phyloP scores from a whole-genome alignment of 768 basidiomycete genomes.

The Clitopilus hobsonii region DNA sequence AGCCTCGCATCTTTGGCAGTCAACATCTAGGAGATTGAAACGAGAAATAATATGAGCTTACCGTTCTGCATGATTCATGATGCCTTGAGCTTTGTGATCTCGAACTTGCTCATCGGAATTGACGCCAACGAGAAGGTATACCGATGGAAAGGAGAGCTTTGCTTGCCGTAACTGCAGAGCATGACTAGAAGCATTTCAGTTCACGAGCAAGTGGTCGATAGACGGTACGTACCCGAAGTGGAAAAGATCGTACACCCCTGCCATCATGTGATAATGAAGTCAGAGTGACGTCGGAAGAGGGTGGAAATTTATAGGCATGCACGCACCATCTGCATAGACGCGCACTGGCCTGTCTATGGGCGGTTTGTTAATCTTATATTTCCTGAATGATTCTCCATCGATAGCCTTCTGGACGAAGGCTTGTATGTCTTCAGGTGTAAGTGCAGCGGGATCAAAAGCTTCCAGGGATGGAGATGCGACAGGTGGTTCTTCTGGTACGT shows the following conservation, averaged over 20 bases:
- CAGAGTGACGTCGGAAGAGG: constrained; percentile 22
- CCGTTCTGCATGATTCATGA: constrained; percentile 82
- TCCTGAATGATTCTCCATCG: constrained; percentile 56
- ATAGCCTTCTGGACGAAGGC: constrained; percentile 74
- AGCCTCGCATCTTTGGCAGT: constrained; percentile 66
- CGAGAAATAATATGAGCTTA: constrained; percentile 1
- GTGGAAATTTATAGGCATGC: constrained; percentile 18
- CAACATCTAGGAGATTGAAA: neutral
- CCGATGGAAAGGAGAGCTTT: constrained; percentile 86
- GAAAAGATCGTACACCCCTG: constrained; percentile 95
- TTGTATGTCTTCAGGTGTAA: constrained; percentile 76
- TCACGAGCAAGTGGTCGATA: constrained; percentile 2
- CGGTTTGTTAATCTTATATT: constrained; percentile 85
- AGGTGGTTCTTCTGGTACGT: constrained; percentile 35
- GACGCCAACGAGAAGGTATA: constrained; percentile 92
- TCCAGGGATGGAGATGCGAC: constrained; percentile 30
- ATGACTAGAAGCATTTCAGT: constrained; percentile 51
- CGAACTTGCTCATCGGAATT: constrained; percentile 82
- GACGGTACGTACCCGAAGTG: constrained; percentile 75
- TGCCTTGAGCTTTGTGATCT: constrained; percentile 72
- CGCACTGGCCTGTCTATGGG: constrained; percentile 77
- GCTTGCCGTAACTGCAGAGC: constrained; percentile 95
- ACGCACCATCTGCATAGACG: constrained; percentile 91
- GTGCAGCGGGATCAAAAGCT: constrained; percentile 58
- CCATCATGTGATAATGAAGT: constrained; percentile 16